These are phyloP conservation scores for Candida succiphila DNA, from an alignment of 805 yeast genomes.

Conservation along the genomic window DNA sequence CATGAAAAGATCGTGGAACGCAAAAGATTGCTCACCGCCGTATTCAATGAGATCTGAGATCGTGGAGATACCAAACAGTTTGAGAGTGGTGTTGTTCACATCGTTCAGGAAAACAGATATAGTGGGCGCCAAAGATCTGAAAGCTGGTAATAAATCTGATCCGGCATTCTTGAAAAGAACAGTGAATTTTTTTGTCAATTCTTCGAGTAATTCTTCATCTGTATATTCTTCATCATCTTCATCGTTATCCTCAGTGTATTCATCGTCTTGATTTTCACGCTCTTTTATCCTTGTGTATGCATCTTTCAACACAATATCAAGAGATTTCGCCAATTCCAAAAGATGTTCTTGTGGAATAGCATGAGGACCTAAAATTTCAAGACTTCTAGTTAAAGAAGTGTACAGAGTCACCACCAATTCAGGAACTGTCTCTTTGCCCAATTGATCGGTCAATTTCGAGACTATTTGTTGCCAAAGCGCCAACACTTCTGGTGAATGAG, in stretches of 20 bases:
- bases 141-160: slow-evolving; percentile 49
- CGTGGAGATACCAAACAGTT: slow-evolving; percentile 70
- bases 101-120: slow-evolving; percentile 53
- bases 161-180: slow-evolving; percentile 58
- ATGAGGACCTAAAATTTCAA: slow-evolving; percentile 58
- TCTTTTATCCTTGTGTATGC: slow-evolving; percentile 60
- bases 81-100: slow-evolving; percentile 56
- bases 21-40: slow-evolving; percentile 59
- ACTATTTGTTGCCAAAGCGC: slow-evolving; percentile 66
- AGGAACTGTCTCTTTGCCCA: slow-evolving; percentile 72
- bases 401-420: slow-evolving; percentile 77
- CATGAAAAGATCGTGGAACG: slow-evolving; percentile 56
- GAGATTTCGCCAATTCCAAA: slow-evolving; percentile 44
- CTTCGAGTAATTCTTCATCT: slow-evolving; percentile 85
- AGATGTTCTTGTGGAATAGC: slow-evolving; percentile 48
- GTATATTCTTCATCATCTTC: slow-evolving; percentile 78
- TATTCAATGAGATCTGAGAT: slow-evolving; percentile 75
- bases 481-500: slow-evolving; percentile 45
- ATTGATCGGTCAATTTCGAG: slow-evolving; percentile 54
- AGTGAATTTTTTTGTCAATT: slow-evolving; percentile 66
- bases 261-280: slow-evolving; percentile 73
- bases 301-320: slow-evolving; percentile 53
- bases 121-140: slow-evolving; percentile 55
- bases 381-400: slow-evolving; percentile 55
- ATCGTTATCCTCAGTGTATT: slow-evolving; percentile 78